Percentiles rank a stretch among this genome's conserved stretches.
phyloP scores from a whole-genome alignment of 2,329 filamentous ascomycete species.

The Chrysoporthe puriensis region DNA sequence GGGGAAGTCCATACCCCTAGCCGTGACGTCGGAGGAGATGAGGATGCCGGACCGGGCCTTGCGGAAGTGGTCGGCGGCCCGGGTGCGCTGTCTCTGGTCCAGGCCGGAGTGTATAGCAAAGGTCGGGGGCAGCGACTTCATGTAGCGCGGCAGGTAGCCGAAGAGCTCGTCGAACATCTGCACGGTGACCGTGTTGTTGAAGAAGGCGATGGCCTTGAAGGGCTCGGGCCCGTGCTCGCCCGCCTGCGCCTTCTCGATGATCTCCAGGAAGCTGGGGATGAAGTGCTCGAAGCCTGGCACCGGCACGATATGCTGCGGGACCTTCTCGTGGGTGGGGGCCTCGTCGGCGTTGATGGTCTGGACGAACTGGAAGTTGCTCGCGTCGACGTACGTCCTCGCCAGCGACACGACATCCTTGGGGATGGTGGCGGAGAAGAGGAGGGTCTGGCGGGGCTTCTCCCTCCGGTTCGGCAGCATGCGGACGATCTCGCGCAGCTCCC shows the following conservation, averaged over 20 bases:
- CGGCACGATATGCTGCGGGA: constrained; percentile 78
- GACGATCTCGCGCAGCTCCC: constrained; percentile 66
- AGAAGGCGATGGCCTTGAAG: constrained; percentile 97
- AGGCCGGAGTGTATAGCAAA: constrained; percentile 80
- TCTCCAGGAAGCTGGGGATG: constrained; percentile 76
- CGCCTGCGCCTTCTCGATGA: constrained; percentile 56
- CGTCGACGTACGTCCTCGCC: constrained; percentile 77
- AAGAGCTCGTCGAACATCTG: constrained; percentile 64
- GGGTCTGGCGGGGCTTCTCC: constrained; percentile 77
- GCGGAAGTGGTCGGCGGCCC: constrained; percentile 74
- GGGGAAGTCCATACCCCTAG: constrained; percentile 83
- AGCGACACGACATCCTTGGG: constrained; percentile 80
- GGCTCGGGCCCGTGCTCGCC: constrained; percentile 52
- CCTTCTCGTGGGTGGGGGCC: constrained; percentile 78
- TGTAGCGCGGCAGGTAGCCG: constrained; percentile 44
- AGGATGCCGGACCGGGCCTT: constrained; percentile 64
- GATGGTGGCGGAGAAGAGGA: constrained; percentile 95
- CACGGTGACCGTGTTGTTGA: constrained; percentile 77
- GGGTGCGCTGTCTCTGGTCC: constrained; percentile 69
- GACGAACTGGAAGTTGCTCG: constrained; percentile 80
- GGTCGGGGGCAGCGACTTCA: constrained; percentile 45
- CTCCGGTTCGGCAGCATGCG: constrained; percentile 63
- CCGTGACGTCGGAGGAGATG: constrained; percentile 79
- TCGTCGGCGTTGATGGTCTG: constrained; percentile 87
- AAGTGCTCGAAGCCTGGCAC: constrained; percentile 74